Evolutionary conservation across 108 stramenopile genomes (phyloP).

Genomic region (Bacterosira constricta): DNA sequence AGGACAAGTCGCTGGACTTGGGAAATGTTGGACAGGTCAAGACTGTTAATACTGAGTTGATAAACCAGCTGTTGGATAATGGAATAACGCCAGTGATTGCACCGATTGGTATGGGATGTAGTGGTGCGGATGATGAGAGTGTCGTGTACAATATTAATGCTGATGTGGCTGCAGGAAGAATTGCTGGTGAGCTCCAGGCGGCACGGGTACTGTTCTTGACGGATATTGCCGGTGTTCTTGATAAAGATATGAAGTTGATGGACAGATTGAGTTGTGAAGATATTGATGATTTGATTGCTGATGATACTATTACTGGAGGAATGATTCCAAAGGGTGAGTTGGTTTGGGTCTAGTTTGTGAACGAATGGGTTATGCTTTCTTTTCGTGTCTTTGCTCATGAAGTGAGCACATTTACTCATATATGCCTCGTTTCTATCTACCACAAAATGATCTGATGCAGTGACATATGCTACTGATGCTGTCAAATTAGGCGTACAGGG

Average conservation of each 20-base stretch:
- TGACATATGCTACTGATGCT: conserved; percentile 81
- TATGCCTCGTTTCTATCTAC: background rate
- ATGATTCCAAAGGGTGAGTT: conserved; percentile 94
- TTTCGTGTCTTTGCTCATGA: background rate
- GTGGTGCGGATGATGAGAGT: conserved; percentile 61
- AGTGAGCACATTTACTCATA: background rate
- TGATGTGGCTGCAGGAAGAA: conserved; percentile 95
- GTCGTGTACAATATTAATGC: conserved; percentile 96
- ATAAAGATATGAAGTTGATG: conserved; percentile 89
- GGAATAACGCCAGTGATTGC: conserved; percentile 94
- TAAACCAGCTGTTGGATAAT: conserved; percentile 72
- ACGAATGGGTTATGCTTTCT: conserved; percentile 4
- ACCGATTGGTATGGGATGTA: conserved; percentile 91
- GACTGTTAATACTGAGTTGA: conserved; percentile 77
- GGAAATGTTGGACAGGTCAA: conserved; percentile 93
- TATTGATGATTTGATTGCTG: conserved; percentile 79
- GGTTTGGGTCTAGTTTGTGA: conserved; percentile 11
- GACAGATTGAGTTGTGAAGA: conserved; percentile 66
- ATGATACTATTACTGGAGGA: conserved; percentile 95
- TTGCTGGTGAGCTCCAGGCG: conserved; percentile 90
- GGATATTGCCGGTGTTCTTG: conserved; percentile 95
- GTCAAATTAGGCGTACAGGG: conserved; percentile 79
- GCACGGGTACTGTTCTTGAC: conserved; percentile 92
- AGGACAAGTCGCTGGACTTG: conserved; percentile 58
- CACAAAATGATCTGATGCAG: conserved; percentile 12